Conservation (phyloP, 2,329 filamentous ascomycete species). For the Colletotrichum graminicola region DNA sequence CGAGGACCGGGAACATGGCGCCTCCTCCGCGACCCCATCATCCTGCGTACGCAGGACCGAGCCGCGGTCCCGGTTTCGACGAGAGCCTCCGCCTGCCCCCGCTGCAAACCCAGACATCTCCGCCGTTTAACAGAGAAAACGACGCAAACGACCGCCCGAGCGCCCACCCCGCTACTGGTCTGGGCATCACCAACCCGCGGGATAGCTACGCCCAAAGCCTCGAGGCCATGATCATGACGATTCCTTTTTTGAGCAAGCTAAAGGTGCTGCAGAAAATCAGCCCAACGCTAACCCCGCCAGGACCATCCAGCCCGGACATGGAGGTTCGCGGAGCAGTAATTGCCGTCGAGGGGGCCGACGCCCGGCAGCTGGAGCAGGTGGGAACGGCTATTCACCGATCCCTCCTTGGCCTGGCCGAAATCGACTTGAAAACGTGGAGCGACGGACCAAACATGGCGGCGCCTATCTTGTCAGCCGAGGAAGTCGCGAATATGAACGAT, state of each 20-base stretch:
- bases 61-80: slow-evolving; percentile 57
- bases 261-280: slow-evolving; percentile 81
- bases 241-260: slow-evolving; percentile 81
- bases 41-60: slow-evolving; percentile 51
- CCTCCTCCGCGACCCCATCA: slow-evolving; percentile 65
- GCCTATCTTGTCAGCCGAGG: slow-evolving; percentile 37
- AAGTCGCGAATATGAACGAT: slow-evolving; percentile 38
- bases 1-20: slow-evolving; percentile 58
- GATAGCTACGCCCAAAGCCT: slow-evolving; percentile 60
- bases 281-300: slow-evolving; percentile 66
- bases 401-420: slow-evolving; percentile 61
- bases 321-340: slow-evolving; percentile 81
- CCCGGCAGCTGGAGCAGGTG: slow-evolving; percentile 63
- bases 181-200: slow-evolving; percentile 44
- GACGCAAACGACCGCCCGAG: slow-evolving; percentile 37
- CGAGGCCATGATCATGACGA: slow-evolving; percentile 80
- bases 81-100: slow-evolving; percentile 67
- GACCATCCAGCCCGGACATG: slow-evolving; percentile 49
- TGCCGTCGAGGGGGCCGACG: slow-evolving; percentile 81
- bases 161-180: slow-evolving; percentile 45
- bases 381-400: slow-evolving; percentile 75
- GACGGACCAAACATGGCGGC: slow-evolving; percentile 47
- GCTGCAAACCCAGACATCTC: slow-evolving; percentile 59
- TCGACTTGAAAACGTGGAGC: slow-evolving; percentile 59
- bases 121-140: slow-evolving; percentile 35